Conservation (phyloP, 2,329 filamentous ascomycete species). For the Cadophora sp. region DNA sequence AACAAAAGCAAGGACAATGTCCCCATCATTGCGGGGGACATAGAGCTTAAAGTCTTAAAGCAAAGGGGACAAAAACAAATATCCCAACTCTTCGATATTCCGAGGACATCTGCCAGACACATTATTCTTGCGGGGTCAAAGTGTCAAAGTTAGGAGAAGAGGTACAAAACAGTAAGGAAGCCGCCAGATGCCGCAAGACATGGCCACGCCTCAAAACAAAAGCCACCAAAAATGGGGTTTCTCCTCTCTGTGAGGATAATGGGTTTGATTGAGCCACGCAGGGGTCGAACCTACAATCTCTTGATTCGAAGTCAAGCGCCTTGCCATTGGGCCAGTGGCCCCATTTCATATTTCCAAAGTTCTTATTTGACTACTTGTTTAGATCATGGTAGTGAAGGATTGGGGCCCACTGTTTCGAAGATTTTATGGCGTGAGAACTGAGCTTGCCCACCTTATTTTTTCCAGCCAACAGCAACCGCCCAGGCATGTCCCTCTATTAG, state of each 20-base stretch:
- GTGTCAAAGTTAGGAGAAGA: not conserved
- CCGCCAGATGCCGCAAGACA: too few relatives aligned
- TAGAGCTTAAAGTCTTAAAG: not conserved
- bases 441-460: too few relatives aligned
- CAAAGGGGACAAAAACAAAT: not conserved
- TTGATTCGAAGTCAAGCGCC: slow-evolving; percentile 60
- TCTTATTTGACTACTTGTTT: not conserved
- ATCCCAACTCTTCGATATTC: too few relatives aligned
- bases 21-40: not conserved
- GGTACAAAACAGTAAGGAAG: too few relatives aligned
- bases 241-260: not conserved
- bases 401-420: slow-evolving; percentile 11
- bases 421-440: not conserved
- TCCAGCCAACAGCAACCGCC: not conserved
- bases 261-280: slow-evolving; percentile 36
- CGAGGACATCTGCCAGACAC: too few relatives aligned
- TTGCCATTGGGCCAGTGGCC: slow-evolving; percentile 54
- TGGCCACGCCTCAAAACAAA: too few relatives aligned
- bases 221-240: not conserved
- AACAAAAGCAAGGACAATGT: not conserved
- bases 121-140: too few relatives aligned
- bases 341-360: not conserved
- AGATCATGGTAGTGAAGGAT: not conserved
- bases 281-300: slow-evolving; percentile 57
- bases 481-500: not conserved